phyloP scores from a whole-genome alignment of 2,329 filamentous ascomycete species.

The Cladosporium sp. region DNA sequence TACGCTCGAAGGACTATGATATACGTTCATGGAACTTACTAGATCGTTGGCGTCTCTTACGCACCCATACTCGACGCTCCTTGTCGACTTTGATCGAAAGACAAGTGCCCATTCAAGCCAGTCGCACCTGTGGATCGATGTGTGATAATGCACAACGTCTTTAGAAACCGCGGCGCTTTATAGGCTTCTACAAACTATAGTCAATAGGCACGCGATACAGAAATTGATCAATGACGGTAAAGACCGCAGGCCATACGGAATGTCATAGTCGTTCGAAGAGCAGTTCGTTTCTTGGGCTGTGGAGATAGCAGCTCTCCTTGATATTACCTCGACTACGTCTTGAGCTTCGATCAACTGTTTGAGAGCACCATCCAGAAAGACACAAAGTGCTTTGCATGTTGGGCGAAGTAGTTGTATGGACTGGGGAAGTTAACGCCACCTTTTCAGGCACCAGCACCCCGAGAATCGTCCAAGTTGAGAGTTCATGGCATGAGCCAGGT shows the following conservation, averaged over 20 bases:
- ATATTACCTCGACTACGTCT: background rate
- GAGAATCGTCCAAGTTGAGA: background rate
- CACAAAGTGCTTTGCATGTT: background rate
- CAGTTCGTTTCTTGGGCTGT: background rate
- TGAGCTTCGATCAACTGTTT: background rate
- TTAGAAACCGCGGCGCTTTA: background rate
- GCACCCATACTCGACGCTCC: slow-evolving; percentile 7
- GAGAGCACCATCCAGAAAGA: background rate
- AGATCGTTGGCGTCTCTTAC: slow-evolving; percentile 2
- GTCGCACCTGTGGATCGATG: background rate
- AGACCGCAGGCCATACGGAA: background rate
- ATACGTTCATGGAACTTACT: background rate
- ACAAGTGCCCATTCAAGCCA: background rate
- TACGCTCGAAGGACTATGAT: background rate
- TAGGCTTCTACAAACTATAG: background rate
- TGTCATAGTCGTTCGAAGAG: background rate
- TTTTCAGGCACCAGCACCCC: background rate
- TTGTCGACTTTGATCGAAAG: slow-evolving; percentile 6
- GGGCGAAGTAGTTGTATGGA: background rate
- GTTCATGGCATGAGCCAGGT: background rate
- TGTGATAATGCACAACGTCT: background rate
- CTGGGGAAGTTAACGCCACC: background rate
- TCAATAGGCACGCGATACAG: background rate
- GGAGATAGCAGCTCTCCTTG: background rate
- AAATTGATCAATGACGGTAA: background rate